Evolutionary conservation across 2,329 filamentous ascomycete species (phyloP), one percentile per base, ranked within the genome.

Genomic region (Neonectria ditissima): DNA sequence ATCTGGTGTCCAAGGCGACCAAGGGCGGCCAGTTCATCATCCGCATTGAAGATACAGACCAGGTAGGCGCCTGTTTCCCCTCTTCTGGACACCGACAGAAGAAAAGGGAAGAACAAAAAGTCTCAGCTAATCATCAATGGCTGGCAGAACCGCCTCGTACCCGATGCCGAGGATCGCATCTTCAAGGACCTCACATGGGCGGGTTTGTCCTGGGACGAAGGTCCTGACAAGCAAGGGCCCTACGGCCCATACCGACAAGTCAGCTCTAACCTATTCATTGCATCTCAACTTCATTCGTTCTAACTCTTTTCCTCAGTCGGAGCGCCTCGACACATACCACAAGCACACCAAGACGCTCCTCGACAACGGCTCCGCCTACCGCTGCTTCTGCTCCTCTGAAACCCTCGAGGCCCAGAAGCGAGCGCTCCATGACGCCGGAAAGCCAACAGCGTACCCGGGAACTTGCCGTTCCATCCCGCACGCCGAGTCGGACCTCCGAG

Each of bases 41-140:
- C 53, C 89, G 96, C 10, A 89, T 99, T 67, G 96, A 99, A 81
- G 96, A 99, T 77, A 99, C 96, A 5, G 96, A 98, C 79, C 92
- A 93, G 85, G 92, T 94, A 79, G 69, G 84, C 48, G 16, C 22
- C 14, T 45, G 18, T 24, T n/a, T 20, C 30, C 18, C 13, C 2
- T 9, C 5, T 32, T 9, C 11, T 6, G 20, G 5, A 20, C 2
- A 20, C 2, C 10, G 18, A 9, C 16, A 18, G 22, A 20, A 26
- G 28, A 20, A 3, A 3, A 18, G 11, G 28, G 22, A 20, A 26
- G 28, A 20, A 3, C 2, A 18, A 7, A 13, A 14, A 20, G 28
- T 9, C 10, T 32, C 26, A 26, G 26, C 20, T 58, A 22, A 58
- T 11, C n/a, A 20, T 11, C 2, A 6, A 43, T 34, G 20, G 43